A percentile compares a stretch with the other conserved stretches of the same genome.
phyloP scores from a whole-genome alignment of 2,329 filamentous ascomycete genomes.

The Tolypocladium tundrense region DNA sequence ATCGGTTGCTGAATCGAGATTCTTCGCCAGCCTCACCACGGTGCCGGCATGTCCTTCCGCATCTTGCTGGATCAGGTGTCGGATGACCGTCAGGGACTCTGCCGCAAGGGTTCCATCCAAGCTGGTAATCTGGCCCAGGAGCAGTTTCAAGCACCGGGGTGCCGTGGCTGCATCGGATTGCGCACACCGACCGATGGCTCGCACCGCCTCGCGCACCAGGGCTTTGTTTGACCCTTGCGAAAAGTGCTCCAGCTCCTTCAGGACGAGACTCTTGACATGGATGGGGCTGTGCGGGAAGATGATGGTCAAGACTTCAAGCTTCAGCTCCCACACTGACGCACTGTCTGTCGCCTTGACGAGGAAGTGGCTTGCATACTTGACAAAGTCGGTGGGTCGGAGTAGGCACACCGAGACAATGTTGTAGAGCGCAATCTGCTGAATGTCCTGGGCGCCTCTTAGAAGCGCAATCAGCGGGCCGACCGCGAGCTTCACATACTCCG shows the following conservation, averaged over 20 bases:
- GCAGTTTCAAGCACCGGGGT: slow-evolving; percentile 67
- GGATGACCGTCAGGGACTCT: slow-evolving; percentile 87
- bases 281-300: slow-evolving; percentile 75
- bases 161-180: slow-evolving; percentile 64
- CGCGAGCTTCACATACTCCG: slow-evolving; percentile 62
- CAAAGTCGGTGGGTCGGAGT: slow-evolving; percentile 65
- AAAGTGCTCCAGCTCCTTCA: slow-evolving; percentile 92
- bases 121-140: slow-evolving; percentile 81
- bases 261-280: slow-evolving; percentile 72
- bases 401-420: slow-evolving; percentile 94
- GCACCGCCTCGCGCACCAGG: slow-evolving; percentile 78
- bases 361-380: slow-evolving; percentile 82
- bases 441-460: slow-evolving; percentile 73
- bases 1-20: slow-evolving; percentile 79
- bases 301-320: slow-evolving; percentile 82
- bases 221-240: slow-evolving; percentile 62
- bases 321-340: slow-evolving; percentile 77
- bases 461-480: slow-evolving; percentile 81
- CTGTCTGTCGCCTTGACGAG: slow-evolving; percentile 72
- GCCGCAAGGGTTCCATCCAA: slow-evolving; percentile 81
- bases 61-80: slow-evolving; percentile 89
- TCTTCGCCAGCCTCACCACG: slow-evolving; percentile 79
- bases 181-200: slow-evolving; percentile 88
- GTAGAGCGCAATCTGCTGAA: slow-evolving; percentile 81
- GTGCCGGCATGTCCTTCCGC: slow-evolving; percentile 73